phyloP scores from a whole-genome alignment of 169 alveolate species.

The Plasmodium vivax region DNA sequence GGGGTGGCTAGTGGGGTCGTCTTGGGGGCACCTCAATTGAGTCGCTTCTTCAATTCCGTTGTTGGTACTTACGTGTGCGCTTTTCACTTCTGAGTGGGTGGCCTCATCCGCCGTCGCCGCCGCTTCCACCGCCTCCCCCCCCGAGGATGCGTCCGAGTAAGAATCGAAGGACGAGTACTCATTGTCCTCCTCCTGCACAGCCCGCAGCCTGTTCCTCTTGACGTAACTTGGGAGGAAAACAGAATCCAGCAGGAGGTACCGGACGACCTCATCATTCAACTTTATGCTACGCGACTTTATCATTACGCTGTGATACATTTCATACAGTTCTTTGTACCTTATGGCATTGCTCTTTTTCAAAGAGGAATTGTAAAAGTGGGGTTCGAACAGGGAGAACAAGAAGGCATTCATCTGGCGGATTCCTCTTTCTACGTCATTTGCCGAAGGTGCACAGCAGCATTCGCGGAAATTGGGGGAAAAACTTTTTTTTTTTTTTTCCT shows the following conservation, averaged over 20 bases:
- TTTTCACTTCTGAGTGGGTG: not conserved
- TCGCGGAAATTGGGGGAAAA: not conserved
- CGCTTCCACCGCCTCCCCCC: not conserved
- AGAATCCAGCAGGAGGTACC: constrained; percentile 25
- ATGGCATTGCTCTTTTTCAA: constrained; percentile 10
- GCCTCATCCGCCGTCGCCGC: not conserved
- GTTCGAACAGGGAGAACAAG: constrained; percentile 26
- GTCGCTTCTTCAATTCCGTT: not conserved
- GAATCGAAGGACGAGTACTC: constrained; percentile 59
- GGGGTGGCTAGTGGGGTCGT: not conserved
- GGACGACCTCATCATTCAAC: constrained; percentile 14
- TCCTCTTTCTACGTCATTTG: not conserved
- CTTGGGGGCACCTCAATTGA: not conserved
- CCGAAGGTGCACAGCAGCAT: not conserved
- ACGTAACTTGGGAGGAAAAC: constrained; percentile 63
- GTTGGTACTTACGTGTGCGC: not conserved
- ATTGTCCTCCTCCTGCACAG: constrained; percentile 17
- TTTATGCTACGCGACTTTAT: constrained; percentile 35
- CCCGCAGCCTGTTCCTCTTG: constrained; percentile 8
- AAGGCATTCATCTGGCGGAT: constrained; percentile 2
- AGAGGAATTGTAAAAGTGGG: constrained; percentile 37
- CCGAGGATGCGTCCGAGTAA: constrained; percentile 13
- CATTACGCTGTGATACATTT: constrained; percentile 34
- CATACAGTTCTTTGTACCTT: constrained; percentile 42
- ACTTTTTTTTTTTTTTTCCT: not conserved